Conservation (phyloP, 2,329 filamentous ascomycete species). For the Calonectria hawksworthii region DNA sequence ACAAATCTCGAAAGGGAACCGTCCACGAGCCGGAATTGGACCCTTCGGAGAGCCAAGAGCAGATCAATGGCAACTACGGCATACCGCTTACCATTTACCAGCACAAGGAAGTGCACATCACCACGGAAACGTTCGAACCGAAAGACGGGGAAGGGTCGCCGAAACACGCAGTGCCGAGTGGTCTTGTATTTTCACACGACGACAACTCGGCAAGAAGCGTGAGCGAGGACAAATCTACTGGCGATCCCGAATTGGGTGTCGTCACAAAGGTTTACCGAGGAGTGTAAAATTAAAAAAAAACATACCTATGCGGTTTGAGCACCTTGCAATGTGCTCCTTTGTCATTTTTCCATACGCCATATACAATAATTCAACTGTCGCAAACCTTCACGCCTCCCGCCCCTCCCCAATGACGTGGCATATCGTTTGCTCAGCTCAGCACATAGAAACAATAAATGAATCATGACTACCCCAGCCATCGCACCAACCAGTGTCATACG, state of each 20-base stretch:
- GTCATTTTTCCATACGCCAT: not conserved
- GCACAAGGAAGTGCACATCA: slow-evolving; percentile 52
- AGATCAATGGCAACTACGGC: slow-evolving; percentile 50
- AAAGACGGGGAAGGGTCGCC: slow-evolving; percentile 17
- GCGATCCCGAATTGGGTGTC: slow-evolving; percentile 41
- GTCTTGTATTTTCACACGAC: not conserved
- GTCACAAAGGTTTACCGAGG: slow-evolving; percentile 45
- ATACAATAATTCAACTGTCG: not conserved
- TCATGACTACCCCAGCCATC: not conserved
- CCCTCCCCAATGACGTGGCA: not conserved
- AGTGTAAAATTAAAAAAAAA: slow-evolving; percentile 24
- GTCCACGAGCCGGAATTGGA: slow-evolving; percentile 38
- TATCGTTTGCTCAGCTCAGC: not conserved
- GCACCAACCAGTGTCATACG: not conserved
- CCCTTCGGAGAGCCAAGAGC: slow-evolving; percentile 53
- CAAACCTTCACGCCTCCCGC: not conserved
- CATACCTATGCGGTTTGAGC: slow-evolving; percentile 12
- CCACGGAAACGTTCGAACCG: slow-evolving; percentile 21
- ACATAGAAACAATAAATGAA: not conserved
- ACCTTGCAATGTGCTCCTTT: not conserved
- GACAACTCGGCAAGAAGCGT: slow-evolving; percentile 16
- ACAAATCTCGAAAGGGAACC: slow-evolving; percentile 12
- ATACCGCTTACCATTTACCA: slow-evolving; percentile 56
- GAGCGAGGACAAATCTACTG: slow-evolving; percentile 22
- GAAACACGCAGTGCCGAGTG: not conserved